Base-by-base conservation (phyloP, 768 basidiomycete species). In the Leccinum sublutescens region DNA sequence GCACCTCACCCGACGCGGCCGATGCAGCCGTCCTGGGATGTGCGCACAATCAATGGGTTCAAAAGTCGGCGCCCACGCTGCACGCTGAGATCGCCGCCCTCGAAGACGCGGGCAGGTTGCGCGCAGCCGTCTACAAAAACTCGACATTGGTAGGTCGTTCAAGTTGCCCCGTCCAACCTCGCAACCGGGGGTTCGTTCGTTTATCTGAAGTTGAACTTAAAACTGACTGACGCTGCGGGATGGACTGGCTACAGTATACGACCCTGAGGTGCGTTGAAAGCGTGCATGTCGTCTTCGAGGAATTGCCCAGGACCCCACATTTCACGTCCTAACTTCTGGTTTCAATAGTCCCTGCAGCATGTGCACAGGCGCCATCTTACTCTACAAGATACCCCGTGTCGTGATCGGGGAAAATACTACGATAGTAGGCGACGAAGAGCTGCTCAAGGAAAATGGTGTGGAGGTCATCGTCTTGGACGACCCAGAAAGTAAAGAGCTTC, bases 331-430 rank as follows among this genome's bases (percentile, higher is more conserved):
- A n/a, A n/a, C 4, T n/a, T 45, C 19, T 45, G 43, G n/a, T 21
- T 45, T 12, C 11, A 21, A 50, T n/a, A 50, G 82, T 47, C 87
- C 87, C 2, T 88, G 87, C 64, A 78, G 74, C 54, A 86, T 87
- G 86, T 87, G 87, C 64, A 78, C 81, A 1, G 86, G 85, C 5
- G 81, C 85, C 1, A 82, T 85, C 23, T 57, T 84, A n/a, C 75
- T 87, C 10, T 88, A 85, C 72, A 81, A 81, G 50, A 86, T 88
- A 40, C 82, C 83, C 5, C 79, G 86, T 7, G 81, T 87, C 10
- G 85, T 89, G 10, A 82, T 88, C 50, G 86, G 85, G 17, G 86
- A 88, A 67, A 85, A 86, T 62, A 54, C 60, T 15, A 87, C 77
- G 47, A 83, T 80, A 62, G 60, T 78, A 19, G 85, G 83, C 14